These are phyloP conservation scores for Saccharomycopsis schoenii DNA, from an alignment of 805 yeast species.

Conservation along the genomic window DNA sequence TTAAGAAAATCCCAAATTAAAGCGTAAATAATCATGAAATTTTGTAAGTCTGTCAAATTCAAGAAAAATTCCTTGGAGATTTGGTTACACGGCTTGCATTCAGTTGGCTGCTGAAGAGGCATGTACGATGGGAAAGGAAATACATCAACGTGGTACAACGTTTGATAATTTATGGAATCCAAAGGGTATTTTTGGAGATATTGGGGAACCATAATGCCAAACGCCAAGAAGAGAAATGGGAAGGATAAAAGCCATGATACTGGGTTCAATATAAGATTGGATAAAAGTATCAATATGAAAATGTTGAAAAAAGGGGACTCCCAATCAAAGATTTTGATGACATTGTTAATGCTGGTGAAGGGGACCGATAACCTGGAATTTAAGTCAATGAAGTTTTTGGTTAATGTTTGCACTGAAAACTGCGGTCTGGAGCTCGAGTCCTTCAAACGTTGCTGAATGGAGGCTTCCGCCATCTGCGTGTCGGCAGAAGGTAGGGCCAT, in stretches of 20 bases:
- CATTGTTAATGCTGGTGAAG: slow-evolving; percentile 49
- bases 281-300: slow-evolving; percentile 39
- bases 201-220: slow-evolving; percentile 57
- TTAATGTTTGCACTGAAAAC: slow-evolving; percentile 59
- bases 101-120: slow-evolving; percentile 28
- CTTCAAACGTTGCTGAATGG: slow-evolving; percentile 44
- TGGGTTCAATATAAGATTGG: slow-evolving; percentile 54
- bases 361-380: slow-evolving; percentile 54
- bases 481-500: slow-evolving; percentile 60
- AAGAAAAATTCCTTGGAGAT: slow-evolving; percentile 66
- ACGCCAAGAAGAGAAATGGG: slow-evolving; percentile 46
- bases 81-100: slow-evolving; percentile 37
- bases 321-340: slow-evolving; percentile 55
- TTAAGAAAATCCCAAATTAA: slow-evolving; percentile 47
- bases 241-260: slow-evolving; percentile 37
- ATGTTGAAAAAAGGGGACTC: slow-evolving; percentile 50
- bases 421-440: slow-evolving; percentile 58
- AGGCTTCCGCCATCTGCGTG: slow-evolving; percentile 32
- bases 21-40: slow-evolving; percentile 62
- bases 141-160: slow-evolving; percentile 19
- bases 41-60: slow-evolving; percentile 77
- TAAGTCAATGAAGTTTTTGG: slow-evolving; percentile 53
- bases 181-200: slow-evolving; percentile 44
- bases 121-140: slow-evolving; percentile 42
- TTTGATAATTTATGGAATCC: slow-evolving; percentile 8